phyloP scores from a whole-genome alignment of 2,329 filamentous ascomycete species.

The Hirsutella thompsonii region DNA sequence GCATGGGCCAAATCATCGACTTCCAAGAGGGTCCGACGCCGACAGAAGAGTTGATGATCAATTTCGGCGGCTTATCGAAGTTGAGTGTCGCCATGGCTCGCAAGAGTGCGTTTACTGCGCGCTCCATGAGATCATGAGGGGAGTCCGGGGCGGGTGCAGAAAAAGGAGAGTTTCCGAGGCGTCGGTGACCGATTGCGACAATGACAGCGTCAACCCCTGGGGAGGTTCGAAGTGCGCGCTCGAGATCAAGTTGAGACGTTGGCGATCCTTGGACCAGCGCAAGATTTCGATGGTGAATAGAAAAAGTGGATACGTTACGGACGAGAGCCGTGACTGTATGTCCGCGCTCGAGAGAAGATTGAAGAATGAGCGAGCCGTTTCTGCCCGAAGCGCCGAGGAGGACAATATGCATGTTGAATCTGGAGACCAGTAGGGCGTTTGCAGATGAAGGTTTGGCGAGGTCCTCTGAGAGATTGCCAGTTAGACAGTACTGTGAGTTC shows the following conservation, averaged over 20 bases:
- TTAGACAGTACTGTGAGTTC: no score
- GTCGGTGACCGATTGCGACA: not conserved
- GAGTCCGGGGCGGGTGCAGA: not conserved
- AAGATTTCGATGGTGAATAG: not conserved
- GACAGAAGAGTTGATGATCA: constrained; percentile 36
- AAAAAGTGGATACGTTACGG: constrained; percentile 22
- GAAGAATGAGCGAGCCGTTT: constrained; percentile 25
- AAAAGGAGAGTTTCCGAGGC: not conserved
- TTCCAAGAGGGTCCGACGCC: constrained; percentile 32
- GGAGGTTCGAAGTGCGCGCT: not conserved
- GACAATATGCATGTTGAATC: not conserved
- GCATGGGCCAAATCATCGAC: constrained; percentile 26
- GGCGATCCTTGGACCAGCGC: not conserved
- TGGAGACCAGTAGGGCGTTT: no score
- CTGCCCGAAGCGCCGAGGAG: not conserved
- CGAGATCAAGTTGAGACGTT: not conserved
- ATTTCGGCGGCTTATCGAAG: constrained; percentile 15
- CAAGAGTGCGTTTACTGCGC: not conserved
- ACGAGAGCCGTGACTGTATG: constrained; percentile 33
- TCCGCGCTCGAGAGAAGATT: constrained; percentile 22
- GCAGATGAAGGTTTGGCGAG: no score
- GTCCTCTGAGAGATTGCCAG: no score
- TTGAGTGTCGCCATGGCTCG: not conserved
- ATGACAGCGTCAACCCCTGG: not conserved
- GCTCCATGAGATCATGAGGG: not conserved